phyloP scores from a whole-genome alignment of 208 protist genomes.

The Crithidia fasciculata region DNA sequence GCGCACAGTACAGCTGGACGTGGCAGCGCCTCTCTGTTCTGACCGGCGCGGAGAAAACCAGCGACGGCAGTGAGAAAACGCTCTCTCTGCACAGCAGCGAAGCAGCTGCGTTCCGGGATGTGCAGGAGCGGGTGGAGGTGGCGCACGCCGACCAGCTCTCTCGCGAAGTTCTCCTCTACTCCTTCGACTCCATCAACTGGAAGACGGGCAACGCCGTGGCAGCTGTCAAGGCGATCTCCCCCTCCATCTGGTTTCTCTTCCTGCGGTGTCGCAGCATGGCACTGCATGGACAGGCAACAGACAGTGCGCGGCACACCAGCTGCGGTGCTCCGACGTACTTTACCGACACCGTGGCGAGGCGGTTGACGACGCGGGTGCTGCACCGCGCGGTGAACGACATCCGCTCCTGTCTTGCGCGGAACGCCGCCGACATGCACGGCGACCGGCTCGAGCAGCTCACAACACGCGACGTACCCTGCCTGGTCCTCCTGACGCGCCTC shows the following conservation, averaged over 20 bases:
- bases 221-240: slow-evolving; percentile 16
- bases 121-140: slow-evolving; percentile 14
- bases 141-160: slow-evolving; percentile 17
- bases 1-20: slow-evolving; percentile 10
- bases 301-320: too few relatives aligned
- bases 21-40: background rate
- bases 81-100: background rate
- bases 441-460: slow-evolving; percentile 23
- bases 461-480: slow-evolving; percentile 21
- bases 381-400: slow-evolving; percentile 18
- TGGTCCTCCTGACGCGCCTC: slow-evolving; percentile 27
- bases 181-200: slow-evolving; percentile 28
- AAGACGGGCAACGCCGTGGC: slow-evolving; percentile 21
- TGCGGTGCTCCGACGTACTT: background rate
- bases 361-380: slow-evolving; percentile 18
- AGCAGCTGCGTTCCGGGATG: background rate
- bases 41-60: background rate
- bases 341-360: slow-evolving; percentile 3
- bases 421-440: slow-evolving; percentile 24
- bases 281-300: background rate
- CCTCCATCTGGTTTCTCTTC: slow-evolving; percentile 25
- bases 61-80: background rate
- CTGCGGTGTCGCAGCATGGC: slow-evolving; percentile 27
- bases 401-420: slow-evolving; percentile 2
- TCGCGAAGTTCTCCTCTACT: slow-evolving; percentile 28